These are phyloP conservation scores for Nicotiana attenuata DNA, from an alignment of 257 asterid genomes.

Conservation along the genomic window DNA sequence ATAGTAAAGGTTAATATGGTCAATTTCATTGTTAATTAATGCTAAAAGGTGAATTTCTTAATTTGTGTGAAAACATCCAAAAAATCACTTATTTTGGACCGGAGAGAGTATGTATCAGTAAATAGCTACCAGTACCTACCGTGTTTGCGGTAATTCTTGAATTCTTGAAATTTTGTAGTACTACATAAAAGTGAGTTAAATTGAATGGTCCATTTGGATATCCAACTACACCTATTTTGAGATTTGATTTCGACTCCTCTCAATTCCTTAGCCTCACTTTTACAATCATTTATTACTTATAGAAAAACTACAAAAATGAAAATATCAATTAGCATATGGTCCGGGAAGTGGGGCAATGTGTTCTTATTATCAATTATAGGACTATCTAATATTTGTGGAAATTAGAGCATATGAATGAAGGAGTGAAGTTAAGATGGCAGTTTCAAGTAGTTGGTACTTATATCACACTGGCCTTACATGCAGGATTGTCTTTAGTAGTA, in stretches of 20 bases:
- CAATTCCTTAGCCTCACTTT: background rate
- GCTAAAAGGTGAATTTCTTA: no score
- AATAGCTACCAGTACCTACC: background rate
- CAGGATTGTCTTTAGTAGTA: constrained; percentile 2
- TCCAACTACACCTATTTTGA: background rate
- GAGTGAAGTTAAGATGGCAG: constrained; percentile 18
- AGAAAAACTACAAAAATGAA: background rate
- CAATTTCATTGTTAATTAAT: no score
- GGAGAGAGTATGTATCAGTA: no score
- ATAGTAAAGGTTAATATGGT: no score
- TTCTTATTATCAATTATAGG: background rate
- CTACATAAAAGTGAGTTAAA: background rate
- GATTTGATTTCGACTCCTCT: background rate
- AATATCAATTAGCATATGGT: background rate
- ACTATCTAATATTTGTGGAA: background rate
- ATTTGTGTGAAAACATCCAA: no score
- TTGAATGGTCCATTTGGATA: background rate
- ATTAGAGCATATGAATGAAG: background rate
- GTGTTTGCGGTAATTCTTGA: background rate
- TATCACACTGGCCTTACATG: background rate
- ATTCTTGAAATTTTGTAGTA: no score
- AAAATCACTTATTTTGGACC: no score
- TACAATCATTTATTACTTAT: background rate
- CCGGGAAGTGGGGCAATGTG: background rate
- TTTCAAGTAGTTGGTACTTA: constrained; percentile 34